Conservation (phyloP, 306 rosid genomes). For the Dryas octopetala region DNA sequence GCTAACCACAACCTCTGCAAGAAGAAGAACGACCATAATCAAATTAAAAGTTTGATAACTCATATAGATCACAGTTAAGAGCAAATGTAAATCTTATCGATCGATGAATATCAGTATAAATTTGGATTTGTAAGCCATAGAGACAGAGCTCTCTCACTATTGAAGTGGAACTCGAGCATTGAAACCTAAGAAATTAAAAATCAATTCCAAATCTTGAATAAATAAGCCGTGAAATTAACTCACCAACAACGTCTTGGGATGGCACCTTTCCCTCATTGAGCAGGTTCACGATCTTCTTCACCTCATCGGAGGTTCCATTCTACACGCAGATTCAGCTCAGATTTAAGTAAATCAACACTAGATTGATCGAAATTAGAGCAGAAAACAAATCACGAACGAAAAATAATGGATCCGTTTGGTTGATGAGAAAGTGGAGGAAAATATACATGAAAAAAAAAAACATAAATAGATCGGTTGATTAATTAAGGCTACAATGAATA, state of each 20-base stretch:
- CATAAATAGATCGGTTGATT: not conserved
- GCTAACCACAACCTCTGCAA: slow-evolving; percentile 83
- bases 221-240: slow-evolving; percentile 21
- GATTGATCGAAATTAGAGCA: not conserved
- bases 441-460: not conserved
- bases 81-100: not conserved
- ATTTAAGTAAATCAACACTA: not conserved
- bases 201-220: not conserved
- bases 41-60: not conserved
- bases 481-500: not conserved
- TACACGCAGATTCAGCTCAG: slow-evolving; percentile 28
- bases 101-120: not conserved
- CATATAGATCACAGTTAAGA: not conserved
- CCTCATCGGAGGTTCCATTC: slow-evolving; percentile 82
- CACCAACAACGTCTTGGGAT: slow-evolving; percentile 72
- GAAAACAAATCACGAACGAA: not conserved
- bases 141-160: too few species aligned
- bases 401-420: not conserved
- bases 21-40: not conserved
- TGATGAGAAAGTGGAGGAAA: not conserved
- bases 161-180: too few species aligned
- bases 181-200: not conserved
- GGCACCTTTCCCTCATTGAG: slow-evolving; percentile 71
- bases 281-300: slow-evolving; percentile 70
- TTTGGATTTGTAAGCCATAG: not conserved